These are phyloP conservation scores for Citrus mangshanensis DNA, from an alignment of 345 rosid species.

Conservation along the genomic window DNA sequence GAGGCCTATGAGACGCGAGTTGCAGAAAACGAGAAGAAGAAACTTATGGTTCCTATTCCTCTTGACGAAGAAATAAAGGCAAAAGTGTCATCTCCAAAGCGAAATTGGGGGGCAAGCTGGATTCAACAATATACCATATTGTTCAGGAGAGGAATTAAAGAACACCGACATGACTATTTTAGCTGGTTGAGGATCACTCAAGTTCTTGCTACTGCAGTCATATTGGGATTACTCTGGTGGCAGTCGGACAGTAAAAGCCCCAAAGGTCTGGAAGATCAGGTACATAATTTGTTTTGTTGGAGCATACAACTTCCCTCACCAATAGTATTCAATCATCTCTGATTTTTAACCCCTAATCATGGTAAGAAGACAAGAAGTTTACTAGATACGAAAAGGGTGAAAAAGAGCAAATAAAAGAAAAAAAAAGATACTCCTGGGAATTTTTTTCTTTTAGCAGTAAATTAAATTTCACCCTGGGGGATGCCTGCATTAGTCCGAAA, in stretches of 20 bases:
- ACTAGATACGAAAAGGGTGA: background rate
- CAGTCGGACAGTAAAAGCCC: constrained; percentile 59
- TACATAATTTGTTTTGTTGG: constrained; percentile 16
- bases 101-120: constrained; percentile 96
- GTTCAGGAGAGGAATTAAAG: constrained; percentile 86
- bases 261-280: constrained; percentile 87
- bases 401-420: background rate
- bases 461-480: background rate
- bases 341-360: background rate
- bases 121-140: constrained; percentile 73
- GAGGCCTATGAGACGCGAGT: constrained; percentile 78
- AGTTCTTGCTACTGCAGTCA: constrained; percentile 80
- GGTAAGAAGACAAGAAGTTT: background rate
- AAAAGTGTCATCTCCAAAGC: constrained; percentile 44
- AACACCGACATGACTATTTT: constrained; percentile 82
- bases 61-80: constrained; percentile 70
- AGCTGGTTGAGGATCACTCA: constrained; percentile 97
- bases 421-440: background rate
- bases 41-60: constrained; percentile 58
- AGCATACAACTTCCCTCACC: background rate
- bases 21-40: constrained; percentile 77
- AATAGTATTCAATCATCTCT: background rate
- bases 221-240: constrained; percentile 97
- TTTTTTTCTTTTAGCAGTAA: background rate
- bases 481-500: background rate